phyloP scores from a whole-genome alignment of 768 basidiomycete genomes.

The Boletus subparvulus region DNA sequence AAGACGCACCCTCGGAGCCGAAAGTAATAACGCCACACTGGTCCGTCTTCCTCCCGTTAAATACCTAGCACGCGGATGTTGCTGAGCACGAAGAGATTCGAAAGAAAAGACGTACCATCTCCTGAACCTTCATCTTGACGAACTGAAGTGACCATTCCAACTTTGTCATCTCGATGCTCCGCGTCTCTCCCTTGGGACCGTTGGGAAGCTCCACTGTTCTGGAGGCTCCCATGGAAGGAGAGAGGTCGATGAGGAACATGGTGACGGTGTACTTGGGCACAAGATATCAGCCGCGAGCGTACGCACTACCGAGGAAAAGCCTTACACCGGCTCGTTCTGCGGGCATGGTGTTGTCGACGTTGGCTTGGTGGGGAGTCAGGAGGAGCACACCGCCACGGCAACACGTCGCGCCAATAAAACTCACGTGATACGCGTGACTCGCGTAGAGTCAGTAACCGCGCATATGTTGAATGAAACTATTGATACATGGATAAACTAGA shows the following conservation, averaged over 20 bases:
- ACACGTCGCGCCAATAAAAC: slow-evolving; percentile 27
- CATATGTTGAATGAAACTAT: slow-evolving; percentile 4
- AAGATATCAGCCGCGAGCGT: slow-evolving; percentile 8
- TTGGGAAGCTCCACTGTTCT: slow-evolving; percentile 56
- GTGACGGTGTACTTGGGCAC: slow-evolving; percentile 71
- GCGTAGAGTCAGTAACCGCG: too few species aligned
- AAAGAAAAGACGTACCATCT: slow-evolving; percentile 59
- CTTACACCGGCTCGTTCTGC: slow-evolving; percentile 77
- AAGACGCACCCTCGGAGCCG: slow-evolving; percentile 66
- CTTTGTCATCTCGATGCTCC: slow-evolving; percentile 64
- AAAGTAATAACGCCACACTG: slow-evolving; percentile 88
- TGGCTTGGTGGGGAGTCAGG: slow-evolving; percentile 24
- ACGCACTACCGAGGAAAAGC: background rate
- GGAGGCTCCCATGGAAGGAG: slow-evolving; percentile 76
- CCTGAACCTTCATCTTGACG: slow-evolving; percentile 87
- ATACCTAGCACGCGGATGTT: slow-evolving; percentile 56
- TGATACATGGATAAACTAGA: slow-evolving; percentile 5
- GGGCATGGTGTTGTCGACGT: slow-evolving; percentile 48
- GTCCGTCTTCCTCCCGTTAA: slow-evolving; percentile 88
- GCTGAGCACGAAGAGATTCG: background rate
- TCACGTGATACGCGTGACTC: slow-evolving; percentile 34
- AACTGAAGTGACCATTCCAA: slow-evolving; percentile 83
- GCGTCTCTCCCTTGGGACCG: slow-evolving; percentile 50
- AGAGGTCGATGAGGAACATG: slow-evolving; percentile 88
- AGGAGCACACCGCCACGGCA: slow-evolving; percentile 15